Conservation (phyloP, 2,329 filamentous ascomycete genomes). For the Scedosporium minutisporum region DNA sequence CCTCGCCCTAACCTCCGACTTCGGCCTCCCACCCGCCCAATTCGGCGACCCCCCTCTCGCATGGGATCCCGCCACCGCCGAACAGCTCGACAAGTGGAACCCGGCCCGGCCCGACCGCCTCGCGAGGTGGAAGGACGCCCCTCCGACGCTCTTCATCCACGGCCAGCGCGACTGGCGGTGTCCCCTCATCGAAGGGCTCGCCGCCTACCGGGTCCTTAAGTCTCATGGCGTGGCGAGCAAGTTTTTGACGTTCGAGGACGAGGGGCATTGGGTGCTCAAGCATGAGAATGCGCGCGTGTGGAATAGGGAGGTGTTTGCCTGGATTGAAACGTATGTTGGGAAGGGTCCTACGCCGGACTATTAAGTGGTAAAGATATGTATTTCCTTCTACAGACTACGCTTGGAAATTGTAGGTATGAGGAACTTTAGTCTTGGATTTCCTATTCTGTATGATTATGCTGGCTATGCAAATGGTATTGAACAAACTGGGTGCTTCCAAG, state of each 20-base stretch:
- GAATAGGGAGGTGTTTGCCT: slow-evolving; percentile 59
- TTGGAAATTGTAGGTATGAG: background rate
- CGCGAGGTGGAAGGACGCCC: slow-evolving; percentile 47
- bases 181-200: slow-evolving; percentile 43
- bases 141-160: slow-evolving; percentile 66
- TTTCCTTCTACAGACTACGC: background rate
- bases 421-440: background rate
- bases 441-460: slow-evolving; percentile 1
- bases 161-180: slow-evolving; percentile 57
- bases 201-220: slow-evolving; percentile 65
- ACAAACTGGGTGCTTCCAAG: background rate
- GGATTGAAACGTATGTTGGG: slow-evolving; percentile 45
- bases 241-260: slow-evolving; percentile 64
- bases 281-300: slow-evolving; percentile 60
- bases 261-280: slow-evolving; percentile 62
- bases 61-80: slow-evolving; percentile 24
- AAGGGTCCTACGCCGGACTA: background rate
- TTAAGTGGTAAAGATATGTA: background rate
- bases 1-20: slow-evolving; percentile 18
- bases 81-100: slow-evolving; percentile 38
- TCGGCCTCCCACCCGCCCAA: slow-evolving; percentile 15
- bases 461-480: background rate
- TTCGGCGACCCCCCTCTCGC: slow-evolving; percentile 33
- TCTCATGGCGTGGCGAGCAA: slow-evolving; percentile 56
- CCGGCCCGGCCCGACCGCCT: slow-evolving; percentile 35